Conservation (phyloP, 73 alveolate species). For the Strombidium stylifer region DNA sequence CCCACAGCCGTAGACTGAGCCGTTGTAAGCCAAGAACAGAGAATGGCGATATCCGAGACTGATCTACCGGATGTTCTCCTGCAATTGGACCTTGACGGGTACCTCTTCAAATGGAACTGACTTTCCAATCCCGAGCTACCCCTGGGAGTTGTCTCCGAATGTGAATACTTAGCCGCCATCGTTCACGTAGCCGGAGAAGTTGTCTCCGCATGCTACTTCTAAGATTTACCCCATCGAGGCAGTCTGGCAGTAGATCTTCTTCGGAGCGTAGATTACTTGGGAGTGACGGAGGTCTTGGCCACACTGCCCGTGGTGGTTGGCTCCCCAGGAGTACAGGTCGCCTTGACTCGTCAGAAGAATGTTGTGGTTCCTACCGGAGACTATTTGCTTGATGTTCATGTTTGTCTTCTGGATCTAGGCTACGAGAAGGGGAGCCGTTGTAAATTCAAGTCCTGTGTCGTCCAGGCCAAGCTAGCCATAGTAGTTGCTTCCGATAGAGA, state of each 20-base stretch:
- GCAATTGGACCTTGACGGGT: too few species aligned
- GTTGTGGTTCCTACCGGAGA: conserved; percentile 32
- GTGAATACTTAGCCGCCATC: conserved; percentile 9
- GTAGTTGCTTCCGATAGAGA: conserved; percentile 31
- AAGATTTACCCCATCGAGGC: background rate
- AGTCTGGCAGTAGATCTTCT: too few species aligned
- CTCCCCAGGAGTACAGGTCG: conserved; percentile 27
- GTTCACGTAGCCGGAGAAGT: conserved; percentile 8
- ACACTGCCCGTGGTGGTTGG: conserved; percentile 27
- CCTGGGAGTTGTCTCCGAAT: conserved; percentile 34
- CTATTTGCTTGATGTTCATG: conserved; percentile 4
- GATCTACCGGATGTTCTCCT: too few species aligned
- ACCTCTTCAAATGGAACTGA: too few species aligned
- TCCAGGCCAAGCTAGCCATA: conserved; percentile 38
- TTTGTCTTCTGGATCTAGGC: conserved; percentile 1
- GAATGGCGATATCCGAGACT: conserved; percentile 39
- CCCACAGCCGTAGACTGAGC: conserved; percentile 18
- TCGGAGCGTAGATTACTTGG: conserved; percentile 5
- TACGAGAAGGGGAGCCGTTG: conserved; percentile 34
- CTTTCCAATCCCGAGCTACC: conserved; percentile 33
- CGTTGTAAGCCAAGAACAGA: conserved; percentile 1
- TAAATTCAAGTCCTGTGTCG: conserved; percentile 4
- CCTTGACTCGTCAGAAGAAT: conserved; percentile 20
- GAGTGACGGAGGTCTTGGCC: conserved; percentile 2
- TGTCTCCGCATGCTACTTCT: conserved; percentile 23